Percentiles rank a stretch among this genome's conserved stretches.
Conservation (phyloP, 352 stramenopile genomes). For the Globisporangium carolinianum region DNA sequence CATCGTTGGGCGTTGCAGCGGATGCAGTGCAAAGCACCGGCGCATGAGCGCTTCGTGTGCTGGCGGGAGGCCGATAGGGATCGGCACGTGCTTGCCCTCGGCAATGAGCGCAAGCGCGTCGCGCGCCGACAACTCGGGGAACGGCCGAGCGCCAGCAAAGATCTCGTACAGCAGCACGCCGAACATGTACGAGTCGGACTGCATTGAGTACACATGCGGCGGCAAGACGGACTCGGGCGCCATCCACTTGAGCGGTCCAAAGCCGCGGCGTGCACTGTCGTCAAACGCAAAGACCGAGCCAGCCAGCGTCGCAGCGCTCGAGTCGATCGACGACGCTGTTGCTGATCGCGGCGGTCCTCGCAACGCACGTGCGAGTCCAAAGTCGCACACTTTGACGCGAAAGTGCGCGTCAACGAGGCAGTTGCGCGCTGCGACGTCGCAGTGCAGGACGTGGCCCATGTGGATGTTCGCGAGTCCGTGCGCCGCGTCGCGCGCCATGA, state of each 20-base stretch:
- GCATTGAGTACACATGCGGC: conserved; percentile 61
- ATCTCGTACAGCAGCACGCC: conserved; percentile 71
- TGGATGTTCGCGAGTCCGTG: conserved; percentile 66
- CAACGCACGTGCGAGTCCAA: conserved; percentile 50
- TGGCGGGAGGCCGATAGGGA: conserved; percentile 28
- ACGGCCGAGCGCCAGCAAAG: conserved; percentile 52
- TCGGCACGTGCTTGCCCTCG: conserved; percentile 60
- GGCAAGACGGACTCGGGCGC: conserved; percentile 57
- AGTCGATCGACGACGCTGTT: conserved; percentile 7
- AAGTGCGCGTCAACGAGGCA: conserved; percentile 57
- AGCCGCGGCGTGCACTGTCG: conserved; percentile 35
- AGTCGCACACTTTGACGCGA: conserved; percentile 69
- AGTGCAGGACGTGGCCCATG: conserved; percentile 48
- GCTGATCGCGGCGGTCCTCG: no score
- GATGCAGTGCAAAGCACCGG: conserved; percentile 53
- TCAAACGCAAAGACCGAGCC: conserved; percentile 32
- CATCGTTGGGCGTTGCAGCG: conserved; percentile 49
- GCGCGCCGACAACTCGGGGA: conserved; percentile 40
- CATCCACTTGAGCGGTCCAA: conserved; percentile 74
- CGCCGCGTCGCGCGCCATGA: conserved; percentile 61
- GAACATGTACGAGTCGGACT: conserved; percentile 76
- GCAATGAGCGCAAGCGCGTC: conserved; percentile 51
- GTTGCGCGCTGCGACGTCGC: conserved; percentile 63
- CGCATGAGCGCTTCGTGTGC: conserved; percentile 49
- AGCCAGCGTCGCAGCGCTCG: no score